Base-by-base conservation (phyloP, 2,329 filamentous ascomycete species). In the Sclerotinia minor region DNA sequence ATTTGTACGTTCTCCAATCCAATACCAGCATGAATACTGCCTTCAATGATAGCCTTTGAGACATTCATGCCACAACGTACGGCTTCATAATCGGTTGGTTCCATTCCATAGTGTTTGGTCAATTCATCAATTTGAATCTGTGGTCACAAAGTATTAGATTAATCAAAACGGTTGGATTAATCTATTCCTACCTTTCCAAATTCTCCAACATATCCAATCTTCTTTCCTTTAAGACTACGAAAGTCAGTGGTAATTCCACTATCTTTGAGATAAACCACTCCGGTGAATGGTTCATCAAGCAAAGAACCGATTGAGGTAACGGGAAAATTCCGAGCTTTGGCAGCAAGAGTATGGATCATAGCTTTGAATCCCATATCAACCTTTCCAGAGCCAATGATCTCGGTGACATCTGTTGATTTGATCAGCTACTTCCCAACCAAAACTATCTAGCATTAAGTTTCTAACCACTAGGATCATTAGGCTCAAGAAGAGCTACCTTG, bases 51-150 rank as follows among this genome's bases (percentile, higher is more conserved):
- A 73, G 89, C 89, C 77, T 89, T 89, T 77, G 87, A 88, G 60
- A 93, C 89, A 78, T 93, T 92, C 90, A 92, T 93, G 71, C 90
- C 91, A 76, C 90, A 92, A 68, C 90, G 89, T 9, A 93, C 84
- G 47, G 90, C 89, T 0, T 88, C 91, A 82, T 93, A 92, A 80
- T 92, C 89, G 7, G 81, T 79, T 0, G 89, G 86, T 1, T 84
- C 83, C 86, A 92, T 91, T 76, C 89, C 89, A 77, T 92, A 92
- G 83, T 92, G 86, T 57, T 87, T 87, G 60, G 90, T 92, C 70
- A 93, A 84, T 77, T 93, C 91, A 77, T 93, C 91, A 72, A 93
- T 92, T 80, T 92, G 90, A 77, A 92, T 92, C 85, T 89, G 50
- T 26, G 29, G 9, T 29, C 21, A 24, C 32, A 54, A 64, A 41